Evolutionary conservation across 345 rosid genomes (phyloP), one percentile per base, ranked within the genome.

Genomic region (Linum trigynum): DNA sequence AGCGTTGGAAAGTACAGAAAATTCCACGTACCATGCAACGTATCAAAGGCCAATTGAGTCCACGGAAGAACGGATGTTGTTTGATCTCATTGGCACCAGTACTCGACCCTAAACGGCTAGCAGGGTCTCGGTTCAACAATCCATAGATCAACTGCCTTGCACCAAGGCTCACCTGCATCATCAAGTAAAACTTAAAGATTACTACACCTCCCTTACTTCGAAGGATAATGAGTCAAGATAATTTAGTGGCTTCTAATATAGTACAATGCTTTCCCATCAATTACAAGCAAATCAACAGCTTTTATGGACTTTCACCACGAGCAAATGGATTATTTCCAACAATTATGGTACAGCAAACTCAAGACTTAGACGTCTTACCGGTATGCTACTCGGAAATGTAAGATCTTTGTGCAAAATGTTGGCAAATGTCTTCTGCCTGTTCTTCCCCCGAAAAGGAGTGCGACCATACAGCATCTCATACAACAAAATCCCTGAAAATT

Each of bases 401-500:
- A 94, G 96, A 77, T 90, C 95, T 80, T 94, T 94, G 85, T 74
- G 83, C 82, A 94, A 82, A 73, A 94, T 85, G 83, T 94, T 94
- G 74, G 86, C 80, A 80, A 90, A 94, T 59, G 97, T 90, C 90
- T 81, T 94, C 67, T 88, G 97, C 79, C 99, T 84, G 65, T 94
- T 94, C 81, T 94, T 94, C 39, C 99, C 97, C 71, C 97, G 81
- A 77, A 90, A 94, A 66, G 99, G 96, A 32, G 97, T 94, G 5
- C 97, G 95, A 5, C 97, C 99, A n/a, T 90, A 94, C 51, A 94
- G 80, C 96, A 94, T 94, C 85, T 94, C 99, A 64, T 94, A 90
- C 82, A 94, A 69, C 74, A 94, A 76, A 64, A 90, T 84, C 65
- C 99, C 99, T 94, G 77, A 65, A 55, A 62, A 51, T 68, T 74